Evolutionary conservation across 805 yeast genomes (phyloP), one percentile per base, ranked within the genome.

Genomic region (Yamadazyma paraphyllophila): DNA sequence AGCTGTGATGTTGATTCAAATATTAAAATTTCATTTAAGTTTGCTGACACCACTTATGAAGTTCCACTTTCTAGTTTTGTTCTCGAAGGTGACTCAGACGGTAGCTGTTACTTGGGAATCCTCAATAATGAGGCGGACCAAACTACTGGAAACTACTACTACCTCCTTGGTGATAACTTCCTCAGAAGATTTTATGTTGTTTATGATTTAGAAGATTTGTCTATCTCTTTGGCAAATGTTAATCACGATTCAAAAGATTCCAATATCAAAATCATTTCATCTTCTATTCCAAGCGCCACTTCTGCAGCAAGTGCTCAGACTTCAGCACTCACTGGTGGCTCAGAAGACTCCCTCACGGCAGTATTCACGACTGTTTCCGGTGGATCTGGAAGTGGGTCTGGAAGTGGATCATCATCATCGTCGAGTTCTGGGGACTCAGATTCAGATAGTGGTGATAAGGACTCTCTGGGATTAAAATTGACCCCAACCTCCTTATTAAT

Each of bases 161-260:
- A 65, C 16, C 70, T 81, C 44, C 66, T 85, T 29, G 92, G 92
- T 11, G 89, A 83, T 56, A 73, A 76, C 37, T 76, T 85, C 56
- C 62, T 85, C 52, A 70, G 86, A 43, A 73, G 77, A 46, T 81
- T 82, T 2, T 84, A 82, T 60, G 70, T 80, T 16, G 86, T 82
- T 12, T 82, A 76, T 60, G 84, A 85, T 60, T 63, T 82, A 43
- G 86, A 80, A 30, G 74, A 74, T 55, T 63, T 63, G 38, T 71
- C 77, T 54, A 65, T 85, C 32, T 79, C 85, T 6, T 50, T 84
- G 56, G 85, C 66, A 2, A 63, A 58, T 32, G 62, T 48, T 30
- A 50, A 50, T 14, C 58, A 58, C 44, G 34, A 27, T 14, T 53
- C 66, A 16, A 33, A 48, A 41, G 56, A 57, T 12, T 62, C 63